Percentiles rank a stretch among this genome's conserved stretches.
These are phyloP conservation scores for Camellia sinensis DNA, from an alignment of 148 eudicot genomes.

Conservation along the genomic window DNA sequence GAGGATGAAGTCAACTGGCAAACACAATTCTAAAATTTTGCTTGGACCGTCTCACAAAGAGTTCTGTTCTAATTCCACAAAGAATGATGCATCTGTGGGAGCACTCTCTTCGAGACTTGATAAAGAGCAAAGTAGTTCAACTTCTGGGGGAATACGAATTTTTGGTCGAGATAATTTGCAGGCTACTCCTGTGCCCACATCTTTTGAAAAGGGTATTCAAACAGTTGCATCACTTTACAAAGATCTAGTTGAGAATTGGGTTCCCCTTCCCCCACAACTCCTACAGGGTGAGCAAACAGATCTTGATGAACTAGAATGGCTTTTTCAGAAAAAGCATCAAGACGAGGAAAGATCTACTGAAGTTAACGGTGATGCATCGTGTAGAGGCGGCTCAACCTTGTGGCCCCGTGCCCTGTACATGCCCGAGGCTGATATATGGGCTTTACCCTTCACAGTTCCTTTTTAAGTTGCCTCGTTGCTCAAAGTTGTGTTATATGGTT, in stretches of 20 bases:
- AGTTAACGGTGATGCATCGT: constrained; percentile 5
- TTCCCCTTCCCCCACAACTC: constrained; percentile 9
- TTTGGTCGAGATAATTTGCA: neutral
- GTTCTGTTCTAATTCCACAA: neutral
- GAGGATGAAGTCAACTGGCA: neutral
- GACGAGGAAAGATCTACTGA: constrained; percentile 11
- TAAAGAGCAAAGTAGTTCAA: constrained; percentile 8
- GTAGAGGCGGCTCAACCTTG: constrained; percentile 21
- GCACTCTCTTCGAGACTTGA: neutral
- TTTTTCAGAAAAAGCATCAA: constrained; percentile 31
- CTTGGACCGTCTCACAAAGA: constrained; percentile 3
- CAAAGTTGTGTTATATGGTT: neutral
- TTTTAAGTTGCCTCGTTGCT: constrained; percentile 31
- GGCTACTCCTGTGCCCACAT: neutral
- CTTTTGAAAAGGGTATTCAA: constrained; percentile 19
- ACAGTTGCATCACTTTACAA: constrained; percentile 26
- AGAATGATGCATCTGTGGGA: neutral
- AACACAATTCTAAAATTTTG: neutral
- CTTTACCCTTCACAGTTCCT: constrained; percentile 64
- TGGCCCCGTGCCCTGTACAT: constrained; percentile 48
- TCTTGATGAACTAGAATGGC: constrained; percentile 59
- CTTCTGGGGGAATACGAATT: constrained; percentile 1
- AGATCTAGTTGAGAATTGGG: constrained; percentile 39
- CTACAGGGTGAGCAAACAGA: neutral
- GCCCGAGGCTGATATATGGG: constrained; percentile 45